phyloP scores from a whole-genome alignment of 208 protist species.

The Trichomonas tenax region DNA sequence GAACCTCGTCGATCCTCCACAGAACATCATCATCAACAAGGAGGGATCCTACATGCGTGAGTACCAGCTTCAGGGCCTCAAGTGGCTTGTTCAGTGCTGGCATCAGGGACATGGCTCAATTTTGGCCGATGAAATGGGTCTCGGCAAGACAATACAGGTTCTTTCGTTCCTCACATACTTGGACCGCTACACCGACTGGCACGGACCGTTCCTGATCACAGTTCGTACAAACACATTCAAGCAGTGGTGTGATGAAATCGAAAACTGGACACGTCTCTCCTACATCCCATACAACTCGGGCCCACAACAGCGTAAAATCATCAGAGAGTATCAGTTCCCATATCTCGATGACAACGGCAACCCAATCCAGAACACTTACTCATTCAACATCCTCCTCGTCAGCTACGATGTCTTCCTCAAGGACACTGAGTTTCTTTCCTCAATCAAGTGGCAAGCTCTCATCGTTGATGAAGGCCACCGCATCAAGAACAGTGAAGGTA shows the following conservation, averaged over 20 bases:
- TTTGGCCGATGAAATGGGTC: constrained; percentile 46
- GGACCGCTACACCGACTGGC: constrained; percentile 18
- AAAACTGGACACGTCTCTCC: background rate
- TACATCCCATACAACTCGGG: background rate
- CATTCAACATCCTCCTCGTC: background rate
- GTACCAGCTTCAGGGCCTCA: background rate
- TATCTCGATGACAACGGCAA: background rate
- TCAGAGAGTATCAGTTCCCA: background rate
- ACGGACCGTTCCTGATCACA: background rate
- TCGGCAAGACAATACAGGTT: constrained; percentile 80
- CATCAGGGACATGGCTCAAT: constrained; percentile 36
- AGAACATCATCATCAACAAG: background rate
- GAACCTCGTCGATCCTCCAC: background rate
- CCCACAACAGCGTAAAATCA: background rate
- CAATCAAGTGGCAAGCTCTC: constrained; percentile 46
- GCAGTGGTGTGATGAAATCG: background rate
- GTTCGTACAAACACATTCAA: background rate
- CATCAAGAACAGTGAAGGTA: constrained; percentile 38
- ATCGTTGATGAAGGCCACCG: constrained; percentile 57
- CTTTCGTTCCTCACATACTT: constrained; percentile 67
- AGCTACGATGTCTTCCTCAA: background rate
- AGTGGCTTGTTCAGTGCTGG: background rate
- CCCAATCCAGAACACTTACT: background rate
- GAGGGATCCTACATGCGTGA: background rate
- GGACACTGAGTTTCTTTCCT: background rate